A percentile compares a stretch with the other conserved stretches of the same genome.
Evolutionary conservation across 495 filamentous ascomycete species (phyloP).

Genomic region (Penicillium cosmopolitanum): DNA sequence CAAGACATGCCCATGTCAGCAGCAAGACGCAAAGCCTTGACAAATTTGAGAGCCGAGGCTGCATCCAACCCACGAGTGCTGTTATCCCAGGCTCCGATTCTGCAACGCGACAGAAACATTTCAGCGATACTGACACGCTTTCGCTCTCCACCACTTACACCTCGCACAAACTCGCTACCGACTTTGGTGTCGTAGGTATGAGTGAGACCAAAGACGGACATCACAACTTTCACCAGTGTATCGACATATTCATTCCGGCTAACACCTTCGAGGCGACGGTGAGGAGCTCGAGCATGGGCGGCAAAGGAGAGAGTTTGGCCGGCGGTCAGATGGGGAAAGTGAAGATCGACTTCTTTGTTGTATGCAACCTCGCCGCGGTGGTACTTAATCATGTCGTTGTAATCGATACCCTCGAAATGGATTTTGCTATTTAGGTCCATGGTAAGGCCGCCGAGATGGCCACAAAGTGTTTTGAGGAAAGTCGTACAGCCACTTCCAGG

Average conservation of each 20-base stretch:
- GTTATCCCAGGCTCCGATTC: slow-evolving; percentile 82
- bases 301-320: slow-evolving; percentile 67
- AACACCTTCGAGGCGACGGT: slow-evolving; percentile 42
- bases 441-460: slow-evolving; percentile 38
- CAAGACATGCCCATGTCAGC: slow-evolving; percentile 73
- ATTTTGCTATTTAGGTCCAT: slow-evolving; percentile 42
- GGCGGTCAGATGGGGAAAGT: slow-evolving; percentile 67
- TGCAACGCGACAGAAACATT: slow-evolving; percentile 63
- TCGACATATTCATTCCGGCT: slow-evolving; percentile 45
- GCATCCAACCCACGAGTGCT: slow-evolving; percentile 84
- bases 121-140: slow-evolving; percentile 63
- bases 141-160: slow-evolving; percentile 82
- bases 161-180: slow-evolving; percentile 54
- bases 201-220: slow-evolving; percentile 60
- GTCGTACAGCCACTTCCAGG: slow-evolving; percentile 46
- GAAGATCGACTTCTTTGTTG: slow-evolving; percentile 63
- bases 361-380: slow-evolving; percentile 67
- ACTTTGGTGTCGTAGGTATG: slow-evolving; percentile 54
- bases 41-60: slow-evolving; percentile 71
- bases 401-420: slow-evolving; percentile 52
- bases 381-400: slow-evolving; percentile 53
- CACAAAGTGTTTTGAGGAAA: slow-evolving; percentile 41
- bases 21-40: slow-evolving; percentile 70
- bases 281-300: slow-evolving; percentile 51
- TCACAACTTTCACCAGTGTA: slow-evolving; percentile 56